phyloP scores from a whole-genome alignment of 2,329 filamentous ascomycete species.

The Fonsecaea monophora region DNA sequence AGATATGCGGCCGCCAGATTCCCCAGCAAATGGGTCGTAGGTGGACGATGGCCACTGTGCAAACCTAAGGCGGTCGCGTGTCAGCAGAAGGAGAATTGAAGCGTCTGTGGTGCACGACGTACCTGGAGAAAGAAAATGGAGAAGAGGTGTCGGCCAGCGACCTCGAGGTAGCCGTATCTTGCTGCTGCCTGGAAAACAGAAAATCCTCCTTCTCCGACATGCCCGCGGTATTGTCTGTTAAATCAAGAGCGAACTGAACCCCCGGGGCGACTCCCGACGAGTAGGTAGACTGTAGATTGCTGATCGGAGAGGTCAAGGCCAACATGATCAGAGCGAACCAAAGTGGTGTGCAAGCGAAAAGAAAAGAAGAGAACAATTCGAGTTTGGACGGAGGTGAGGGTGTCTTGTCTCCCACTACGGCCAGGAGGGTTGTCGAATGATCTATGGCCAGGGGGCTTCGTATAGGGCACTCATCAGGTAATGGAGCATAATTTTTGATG shows the following conservation, averaged over 20 bases:
- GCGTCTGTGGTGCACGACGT: constrained; percentile 20
- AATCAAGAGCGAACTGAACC: constrained; percentile 35
- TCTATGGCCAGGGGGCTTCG: constrained; percentile 27
- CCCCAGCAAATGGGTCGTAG: constrained; percentile 35
- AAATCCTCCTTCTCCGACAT: constrained; percentile 33
- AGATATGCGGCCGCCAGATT: constrained; percentile 33
- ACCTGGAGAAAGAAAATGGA: constrained; percentile 27
- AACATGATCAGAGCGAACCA: constrained; percentile 33
- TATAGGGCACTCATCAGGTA: constrained; percentile 30
- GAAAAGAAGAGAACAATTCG: constrained; percentile 15
- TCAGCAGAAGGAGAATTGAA: constrained; percentile 13
- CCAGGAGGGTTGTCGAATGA: constrained; percentile 27
- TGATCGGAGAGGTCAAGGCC: constrained; percentile 34
- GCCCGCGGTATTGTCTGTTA: constrained; percentile 29
- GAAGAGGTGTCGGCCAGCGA: constrained; percentile 24
- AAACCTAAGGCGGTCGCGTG: constrained; percentile 25
- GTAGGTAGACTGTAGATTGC: constrained; percentile 31
- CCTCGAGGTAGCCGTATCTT: constrained; percentile 25
- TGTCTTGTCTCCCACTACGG: constrained; percentile 25
- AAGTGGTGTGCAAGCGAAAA: constrained; percentile 25
- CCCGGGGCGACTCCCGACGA: constrained; percentile 32
- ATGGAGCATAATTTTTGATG: constrained; percentile 31
- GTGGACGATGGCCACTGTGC: constrained; percentile 29
- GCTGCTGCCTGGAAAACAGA: constrained; percentile 24
- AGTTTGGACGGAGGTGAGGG: constrained; percentile 9